Evolutionary conservation across 2,329 filamentous ascomycete species (phyloP), one percentile per base, ranked within the genome.

Genomic region (Paramyrothecium sp.): DNA sequence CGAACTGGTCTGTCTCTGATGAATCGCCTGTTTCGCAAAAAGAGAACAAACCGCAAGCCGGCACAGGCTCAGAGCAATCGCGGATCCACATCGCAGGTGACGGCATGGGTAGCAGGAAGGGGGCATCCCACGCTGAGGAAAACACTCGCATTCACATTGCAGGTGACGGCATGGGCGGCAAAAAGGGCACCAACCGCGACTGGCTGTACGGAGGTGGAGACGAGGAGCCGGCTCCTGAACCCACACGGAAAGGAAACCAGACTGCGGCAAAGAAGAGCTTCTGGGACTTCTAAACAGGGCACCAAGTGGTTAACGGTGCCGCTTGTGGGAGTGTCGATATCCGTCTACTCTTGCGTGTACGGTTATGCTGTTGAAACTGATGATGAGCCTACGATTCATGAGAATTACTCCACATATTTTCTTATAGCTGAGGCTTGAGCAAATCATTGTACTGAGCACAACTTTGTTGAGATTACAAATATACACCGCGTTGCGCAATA

Each of bases 141-240:
- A 22, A 53, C 51, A 21, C 26, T 17, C 60, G 58, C 58, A 77
- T 78, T 41, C 73, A 72, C 54, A 81, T 82, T 55, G 79, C 74
- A 2, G 85, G 85, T 23, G 82, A 88, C 61, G 87, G 87, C 58
- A 89, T 89, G 86, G 87, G 86, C 47, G 83, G 83, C 50, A 77
- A 76, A 62, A 83, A 78, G 69, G 82, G 79, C 47, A 73, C 78
- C 23, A 73, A 79, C 48, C 75, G 82, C 54, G 71, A 78, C 63
- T 89, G 85, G 85, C 75, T 84, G n/a, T 82, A 85, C 58, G 81
- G 81, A 19, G 81, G 79, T 48, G 79, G 21, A 44, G 80, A 79
- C 30, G 74, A 78, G 57, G 73, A 78, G 54, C 65, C 69, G 53
- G 65, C 69, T 46, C 69, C 72, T 53, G 61, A 71, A 11, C 67